phyloP scores from a whole-genome alignment of 2,329 filamentous ascomycete species.

The Helotiales sp. region DNA sequence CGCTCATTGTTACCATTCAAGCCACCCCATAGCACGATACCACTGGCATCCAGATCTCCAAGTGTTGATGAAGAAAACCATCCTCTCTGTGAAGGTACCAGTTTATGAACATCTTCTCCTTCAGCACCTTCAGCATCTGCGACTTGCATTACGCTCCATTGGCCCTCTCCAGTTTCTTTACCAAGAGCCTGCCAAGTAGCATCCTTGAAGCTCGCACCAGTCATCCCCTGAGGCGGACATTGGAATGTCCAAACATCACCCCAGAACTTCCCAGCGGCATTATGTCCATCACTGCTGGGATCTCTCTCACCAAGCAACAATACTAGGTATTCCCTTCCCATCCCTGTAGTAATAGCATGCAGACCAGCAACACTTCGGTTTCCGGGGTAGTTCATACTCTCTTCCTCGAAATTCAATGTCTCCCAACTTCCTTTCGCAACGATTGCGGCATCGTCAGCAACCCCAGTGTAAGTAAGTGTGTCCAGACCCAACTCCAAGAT shows the following conservation, averaged over 20 bases:
- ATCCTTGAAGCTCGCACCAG: conserved; percentile 59
- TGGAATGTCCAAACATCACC: conserved; percentile 69
- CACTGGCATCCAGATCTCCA: conserved; percentile 63
- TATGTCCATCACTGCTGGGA: conserved; percentile 55
- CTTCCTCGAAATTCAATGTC: conserved; percentile 52
- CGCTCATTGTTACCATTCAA: conserved; percentile 55
- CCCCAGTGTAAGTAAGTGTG: conserved; percentile 56
- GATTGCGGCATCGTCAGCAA: conserved; percentile 56
- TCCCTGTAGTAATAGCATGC: conserved; percentile 60
- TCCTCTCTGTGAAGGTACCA: conserved; percentile 58
- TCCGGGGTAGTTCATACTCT: conserved; percentile 54
- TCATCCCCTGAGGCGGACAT: conserved; percentile 60
- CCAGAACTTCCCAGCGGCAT: conserved; percentile 58
- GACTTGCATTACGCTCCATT: conserved; percentile 62
- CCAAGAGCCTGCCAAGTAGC: conserved; percentile 60
- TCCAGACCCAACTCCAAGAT: conserved; percentile 64
- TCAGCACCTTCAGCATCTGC: conserved; percentile 51
- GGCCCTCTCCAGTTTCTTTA: conserved; percentile 60
- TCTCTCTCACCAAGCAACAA: conserved; percentile 63
- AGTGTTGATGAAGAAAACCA: conserved; percentile 63
- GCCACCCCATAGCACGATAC: conserved; percentile 66
- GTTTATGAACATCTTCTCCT: conserved; percentile 47
- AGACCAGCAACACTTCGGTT: conserved; percentile 59
- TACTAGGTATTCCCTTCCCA: conserved; percentile 66
- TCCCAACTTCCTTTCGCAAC: conserved; percentile 60